Evolutionary conservation across 2,329 filamentous ascomycete genomes (phyloP), one percentile per base, ranked within the genome.

Genomic region (Xylariomycetidae sp.): DNA sequence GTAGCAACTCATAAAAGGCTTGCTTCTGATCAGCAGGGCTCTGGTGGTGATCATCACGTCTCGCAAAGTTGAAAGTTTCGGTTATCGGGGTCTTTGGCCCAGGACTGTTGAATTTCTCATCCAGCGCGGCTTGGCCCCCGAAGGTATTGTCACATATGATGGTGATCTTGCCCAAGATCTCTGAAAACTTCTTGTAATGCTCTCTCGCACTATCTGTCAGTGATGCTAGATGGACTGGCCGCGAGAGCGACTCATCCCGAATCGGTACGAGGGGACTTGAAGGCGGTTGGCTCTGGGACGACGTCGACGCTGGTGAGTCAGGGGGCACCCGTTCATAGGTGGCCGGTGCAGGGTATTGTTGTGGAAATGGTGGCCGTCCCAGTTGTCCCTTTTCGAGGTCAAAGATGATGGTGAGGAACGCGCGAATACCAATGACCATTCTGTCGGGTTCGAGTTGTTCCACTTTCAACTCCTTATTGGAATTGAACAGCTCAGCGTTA

Each of bases 61-160:
- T 77, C 18, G 80, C 73, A 56, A 98, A 96, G 45, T 85, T 90
- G 59, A 98, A 98, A 0, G 88, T 89, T 38, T 97, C 92, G 1
- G 89, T 74, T 47, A 97, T 90, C 2, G 94, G 92, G 0, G 92
- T 98, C 59, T 97, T 97, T 0, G 92, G 89, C 0, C 85, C 85
- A 7, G 85, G 78, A 28, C 84, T 81, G 40, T 77, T 85, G 56
- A 97, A 95, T 54, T 96, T 97, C 59, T 98, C 94, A 53, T 98
- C 92, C 30, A 97, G 63, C 0, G 88, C 87, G 19, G 90, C 92
- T 63, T 98, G 92, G 1, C 92, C 92, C 32, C 92, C 94, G 63
- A 98, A 98, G 0, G 90, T 85, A 50, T 95, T 92, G 58, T 98
- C 92, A 60, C 92, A 98, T 20, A 97, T 82, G 27, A 97, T 85